Percentiles rank a stretch among this genome's conserved stretches.
Evolutionary conservation across 768 basidiomycete genomes (phyloP).

Genomic region (Russula compacta): DNA sequence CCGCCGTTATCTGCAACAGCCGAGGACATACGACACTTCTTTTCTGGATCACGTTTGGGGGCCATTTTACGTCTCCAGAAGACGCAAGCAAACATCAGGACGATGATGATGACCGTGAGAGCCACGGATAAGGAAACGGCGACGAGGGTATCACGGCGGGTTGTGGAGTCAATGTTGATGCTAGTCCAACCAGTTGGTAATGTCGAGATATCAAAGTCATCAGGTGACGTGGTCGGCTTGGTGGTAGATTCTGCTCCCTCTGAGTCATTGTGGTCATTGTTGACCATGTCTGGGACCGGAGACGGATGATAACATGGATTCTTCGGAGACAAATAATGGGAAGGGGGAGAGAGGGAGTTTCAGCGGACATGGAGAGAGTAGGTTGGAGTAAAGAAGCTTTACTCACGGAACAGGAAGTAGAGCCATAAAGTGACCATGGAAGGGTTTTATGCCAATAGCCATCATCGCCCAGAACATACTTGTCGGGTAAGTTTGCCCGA

Average conservation of each 20-base stretch:
- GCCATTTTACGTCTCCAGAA: constrained; percentile 45
- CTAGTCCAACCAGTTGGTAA: constrained; percentile 22
- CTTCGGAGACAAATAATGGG: neutral
- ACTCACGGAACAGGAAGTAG: constrained; percentile 52
- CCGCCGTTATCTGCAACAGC: constrained; percentile 24
- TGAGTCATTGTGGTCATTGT: neutral
- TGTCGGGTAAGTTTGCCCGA: constrained; percentile 16
- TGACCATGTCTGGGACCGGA: neutral
- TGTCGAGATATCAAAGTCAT: constrained; percentile 20
- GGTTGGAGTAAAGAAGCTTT: neutral
- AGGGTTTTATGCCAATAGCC: constrained; percentile 21
- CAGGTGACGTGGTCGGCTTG: neutral
- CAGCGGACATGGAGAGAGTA: neutral
- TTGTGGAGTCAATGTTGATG: neutral
- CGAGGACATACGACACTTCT: constrained; percentile 31
- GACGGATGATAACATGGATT: neutral
- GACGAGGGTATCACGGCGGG: constrained; percentile 17
- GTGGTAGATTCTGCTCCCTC: neutral
- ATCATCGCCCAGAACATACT: constrained; percentile 20
- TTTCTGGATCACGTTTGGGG: constrained; percentile 43
- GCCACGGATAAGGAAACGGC: constrained; percentile 49
- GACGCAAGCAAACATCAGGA: constrained; percentile 52
- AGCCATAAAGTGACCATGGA: constrained; percentile 58
- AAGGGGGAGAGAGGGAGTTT: constrained; percentile 29
- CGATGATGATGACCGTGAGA: constrained; percentile 51